Conservation (phyloP, 1,284 basidiomycete genomes). For the Malassezia dermatis region DNA sequence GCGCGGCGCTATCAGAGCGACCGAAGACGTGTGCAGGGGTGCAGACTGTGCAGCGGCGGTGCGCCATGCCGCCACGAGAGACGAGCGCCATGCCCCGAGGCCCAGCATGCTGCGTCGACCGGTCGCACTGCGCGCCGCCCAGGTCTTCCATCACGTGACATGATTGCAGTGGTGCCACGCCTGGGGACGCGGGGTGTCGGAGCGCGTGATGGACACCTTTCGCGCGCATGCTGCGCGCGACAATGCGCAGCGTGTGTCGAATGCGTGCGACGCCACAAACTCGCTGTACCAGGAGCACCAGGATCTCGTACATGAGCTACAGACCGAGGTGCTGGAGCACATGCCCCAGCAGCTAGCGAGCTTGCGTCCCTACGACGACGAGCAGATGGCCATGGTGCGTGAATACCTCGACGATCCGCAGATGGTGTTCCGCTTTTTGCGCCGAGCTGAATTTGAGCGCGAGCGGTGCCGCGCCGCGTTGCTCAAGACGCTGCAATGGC, state of each 20-base stretch:
- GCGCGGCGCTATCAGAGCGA: background rate
- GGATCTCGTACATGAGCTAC: background rate
- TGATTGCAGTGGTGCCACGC: background rate
- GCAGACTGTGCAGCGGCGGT: background rate
- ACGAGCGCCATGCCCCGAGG: background rate
- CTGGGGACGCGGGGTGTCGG: background rate
- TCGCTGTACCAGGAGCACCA: background rate
- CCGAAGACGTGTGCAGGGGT: background rate
- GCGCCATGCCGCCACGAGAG: background rate
- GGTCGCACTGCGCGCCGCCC: background rate
- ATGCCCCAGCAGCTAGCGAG: background rate
- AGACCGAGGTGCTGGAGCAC: background rate
- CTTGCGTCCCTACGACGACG: background rate
- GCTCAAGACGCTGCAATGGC: constrained; percentile 12
- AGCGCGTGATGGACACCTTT: background rate
- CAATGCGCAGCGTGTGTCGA: background rate
- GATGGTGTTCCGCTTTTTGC: constrained; percentile 13
- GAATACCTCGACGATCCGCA: constrained; percentile 8
- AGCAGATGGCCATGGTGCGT: constrained; percentile 1
- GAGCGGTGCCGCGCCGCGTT: background rate
- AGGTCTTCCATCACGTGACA: background rate
- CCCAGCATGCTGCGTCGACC: background rate
- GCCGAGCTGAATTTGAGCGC: constrained; percentile 5
- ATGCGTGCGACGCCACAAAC: background rate
- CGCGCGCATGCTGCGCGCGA: background rate